These are phyloP conservation scores for Trypanosoma theileri DNA, from an alignment of 208 protist species.

Conservation along the genomic window DNA sequence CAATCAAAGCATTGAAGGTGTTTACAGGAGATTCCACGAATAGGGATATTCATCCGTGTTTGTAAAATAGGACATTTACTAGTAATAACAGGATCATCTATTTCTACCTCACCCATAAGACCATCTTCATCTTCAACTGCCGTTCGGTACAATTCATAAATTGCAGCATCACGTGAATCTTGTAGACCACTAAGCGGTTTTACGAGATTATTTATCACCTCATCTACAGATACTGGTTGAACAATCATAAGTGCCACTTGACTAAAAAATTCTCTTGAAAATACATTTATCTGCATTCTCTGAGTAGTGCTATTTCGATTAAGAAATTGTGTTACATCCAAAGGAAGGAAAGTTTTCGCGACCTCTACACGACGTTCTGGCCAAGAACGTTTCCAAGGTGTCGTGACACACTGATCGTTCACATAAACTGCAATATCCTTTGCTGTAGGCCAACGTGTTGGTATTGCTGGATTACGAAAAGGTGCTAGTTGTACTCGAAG, in stretches of 20 bases:
- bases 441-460: constrained; percentile 60
- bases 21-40: constrained; percentile 57
- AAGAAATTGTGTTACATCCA: constrained; percentile 78
- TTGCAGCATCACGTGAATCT: constrained; percentile 15
- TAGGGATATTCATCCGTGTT: constrained; percentile 60
- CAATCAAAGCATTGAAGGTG: constrained; percentile 87
- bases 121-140: constrained; percentile 60
- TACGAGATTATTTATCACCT: constrained; percentile 54
- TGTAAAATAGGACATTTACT: constrained; percentile 82
- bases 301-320: constrained; percentile 35
- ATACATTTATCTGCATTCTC: constrained; percentile 58
- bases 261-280: constrained; percentile 66
- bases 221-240: constrained; percentile 45
- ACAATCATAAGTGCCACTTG: constrained; percentile 51
- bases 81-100: constrained; percentile 68
- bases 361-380: constrained; percentile 64
- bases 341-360: constrained; percentile 63
- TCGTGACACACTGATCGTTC: constrained; percentile 64
- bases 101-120: constrained; percentile 33
- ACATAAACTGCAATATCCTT: constrained; percentile 80
- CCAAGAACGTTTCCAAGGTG: constrained; percentile 76
- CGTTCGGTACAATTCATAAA: constrained; percentile 32
- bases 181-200: constrained; percentile 20
- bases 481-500: constrained; percentile 69
- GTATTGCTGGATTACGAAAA: constrained; percentile 51